Evolutionary conservation across 768 basidiomycete species (phyloP).

Genomic region (Lactarius tabidus): DNA sequence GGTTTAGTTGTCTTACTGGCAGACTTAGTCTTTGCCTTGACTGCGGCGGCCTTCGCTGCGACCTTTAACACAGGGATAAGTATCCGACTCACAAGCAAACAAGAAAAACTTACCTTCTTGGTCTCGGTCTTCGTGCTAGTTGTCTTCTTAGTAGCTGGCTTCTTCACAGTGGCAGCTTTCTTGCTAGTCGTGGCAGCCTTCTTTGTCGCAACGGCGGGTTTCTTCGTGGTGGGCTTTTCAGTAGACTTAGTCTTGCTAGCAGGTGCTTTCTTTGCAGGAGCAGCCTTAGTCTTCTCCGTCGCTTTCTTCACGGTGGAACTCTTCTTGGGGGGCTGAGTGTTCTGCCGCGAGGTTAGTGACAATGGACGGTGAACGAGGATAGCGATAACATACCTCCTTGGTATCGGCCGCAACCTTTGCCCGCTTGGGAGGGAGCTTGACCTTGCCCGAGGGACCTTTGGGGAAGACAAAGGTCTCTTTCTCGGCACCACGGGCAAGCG

Average conservation of each 20-base stretch:
- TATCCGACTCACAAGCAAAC: not conserved
- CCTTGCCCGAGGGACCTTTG: slow-evolving; percentile 66
- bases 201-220: slow-evolving; percentile 32
- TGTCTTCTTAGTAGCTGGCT: slow-evolving; percentile 27
- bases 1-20: slow-evolving; percentile 16
- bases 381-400: slow-evolving; percentile 52
- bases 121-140: slow-evolving; percentile 32
- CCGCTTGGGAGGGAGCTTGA: slow-evolving; percentile 64
- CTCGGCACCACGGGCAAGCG: slow-evolving; percentile 51
- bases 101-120: slow-evolving; percentile 33
- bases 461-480: slow-evolving; percentile 53
- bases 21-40: slow-evolving; percentile 18
- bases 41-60: slow-evolving; percentile 23
- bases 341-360: slow-evolving; percentile 29
- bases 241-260: slow-evolving; percentile 31
- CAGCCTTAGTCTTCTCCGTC: slow-evolving; percentile 29
- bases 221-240: slow-evolving; percentile 36
- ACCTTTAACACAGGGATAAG: slow-evolving; percentile 13
- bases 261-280: slow-evolving; percentile 36
- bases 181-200: slow-evolving; percentile 35
- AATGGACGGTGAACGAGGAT: not conserved
- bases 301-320: slow-evolving; percentile 27
- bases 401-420: slow-evolving; percentile 38
- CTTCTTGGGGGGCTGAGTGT: slow-evolving; percentile 35
- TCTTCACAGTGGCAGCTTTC: slow-evolving; percentile 38